phyloP scores from a whole-genome alignment of 805 yeast genomes.

The Teunomyces kruisii region DNA sequence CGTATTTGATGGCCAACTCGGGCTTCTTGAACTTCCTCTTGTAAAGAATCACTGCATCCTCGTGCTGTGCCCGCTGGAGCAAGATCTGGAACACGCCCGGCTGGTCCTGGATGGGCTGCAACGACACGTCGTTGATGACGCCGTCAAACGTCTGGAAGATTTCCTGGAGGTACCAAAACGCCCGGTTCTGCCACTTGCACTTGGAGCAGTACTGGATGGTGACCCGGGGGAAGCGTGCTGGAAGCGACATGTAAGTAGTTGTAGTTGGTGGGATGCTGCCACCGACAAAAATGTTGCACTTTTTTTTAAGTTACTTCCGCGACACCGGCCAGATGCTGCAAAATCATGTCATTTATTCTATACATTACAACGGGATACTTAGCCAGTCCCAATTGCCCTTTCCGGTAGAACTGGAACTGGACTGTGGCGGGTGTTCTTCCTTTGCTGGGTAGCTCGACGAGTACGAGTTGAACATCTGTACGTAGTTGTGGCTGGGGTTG shows the following conservation, averaged over 20 bases:
- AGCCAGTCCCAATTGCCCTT: conserved; percentile 46
- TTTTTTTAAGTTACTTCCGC: too few relatives aligned
- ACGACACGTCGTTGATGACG: conserved; percentile 39
- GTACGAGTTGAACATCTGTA: not conserved
- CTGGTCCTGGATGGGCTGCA: conserved; percentile 22
- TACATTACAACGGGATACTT: conserved; percentile 22
- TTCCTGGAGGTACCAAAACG: conserved; percentile 87
- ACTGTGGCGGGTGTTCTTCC: not conserved
- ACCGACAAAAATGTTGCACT: not conserved
- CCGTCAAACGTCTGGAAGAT: conserved; percentile 77
- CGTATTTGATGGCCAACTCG: conserved; percentile 19
- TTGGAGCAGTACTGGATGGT: conserved; percentile 73
- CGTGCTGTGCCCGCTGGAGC: not conserved
- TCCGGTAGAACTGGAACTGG: not conserved
- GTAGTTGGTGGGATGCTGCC: not conserved
- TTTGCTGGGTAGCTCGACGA: not conserved
- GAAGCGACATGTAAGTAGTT: not conserved
- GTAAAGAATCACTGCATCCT: conserved; percentile 43
- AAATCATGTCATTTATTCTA: not conserved
- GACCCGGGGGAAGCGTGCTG: conserved; percentile 52
- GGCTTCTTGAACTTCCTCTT: conserved; percentile 49
- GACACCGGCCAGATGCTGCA: too few relatives aligned
- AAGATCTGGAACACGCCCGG: conserved; percentile 20
- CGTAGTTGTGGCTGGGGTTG: conserved; percentile 1
- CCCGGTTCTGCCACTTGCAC: conserved; percentile 87